A percentile compares a stretch with the other conserved stretches of the same genome.
Conservation (phyloP, 805 yeast species). For the Dipodascus geniculatus region DNA sequence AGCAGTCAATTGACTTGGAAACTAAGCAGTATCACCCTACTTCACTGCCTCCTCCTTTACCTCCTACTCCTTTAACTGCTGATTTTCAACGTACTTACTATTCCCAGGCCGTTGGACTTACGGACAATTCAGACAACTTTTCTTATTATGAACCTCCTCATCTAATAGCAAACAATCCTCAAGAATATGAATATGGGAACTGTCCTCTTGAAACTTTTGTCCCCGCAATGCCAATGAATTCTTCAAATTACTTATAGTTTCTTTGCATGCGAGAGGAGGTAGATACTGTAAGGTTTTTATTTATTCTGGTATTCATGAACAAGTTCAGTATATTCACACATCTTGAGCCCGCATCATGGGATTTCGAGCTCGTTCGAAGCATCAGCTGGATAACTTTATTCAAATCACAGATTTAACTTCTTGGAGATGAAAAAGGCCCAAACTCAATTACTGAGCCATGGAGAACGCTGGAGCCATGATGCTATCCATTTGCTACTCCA, state of each 20-base stretch:
- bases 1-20: not conserved
- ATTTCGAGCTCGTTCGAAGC: no score
- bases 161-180: not conserved
- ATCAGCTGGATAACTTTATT: no score
- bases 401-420: no score
- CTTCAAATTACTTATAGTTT: not conserved
- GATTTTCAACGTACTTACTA: not conserved
- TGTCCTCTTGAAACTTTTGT: not conserved
- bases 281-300: no score
- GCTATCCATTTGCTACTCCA: no score
- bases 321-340: no score
- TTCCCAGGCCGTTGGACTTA: not conserved
- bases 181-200: not conserved
- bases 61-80: not conserved
- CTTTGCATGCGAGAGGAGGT: not conserved
- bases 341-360: no score
- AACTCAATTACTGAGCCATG: no score
- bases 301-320: no score
- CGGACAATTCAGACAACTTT: not conserved
- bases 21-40: not conserved
- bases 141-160: not conserved
- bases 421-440: no score
- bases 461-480: no score
- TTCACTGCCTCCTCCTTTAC: not conserved
- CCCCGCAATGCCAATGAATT: not conserved